Percentiles rank a stretch among this genome's conserved stretches.
Evolutionary conservation across 169 alveolate species (phyloP).

Genomic region (Besnoitia besnoiti): DNA sequence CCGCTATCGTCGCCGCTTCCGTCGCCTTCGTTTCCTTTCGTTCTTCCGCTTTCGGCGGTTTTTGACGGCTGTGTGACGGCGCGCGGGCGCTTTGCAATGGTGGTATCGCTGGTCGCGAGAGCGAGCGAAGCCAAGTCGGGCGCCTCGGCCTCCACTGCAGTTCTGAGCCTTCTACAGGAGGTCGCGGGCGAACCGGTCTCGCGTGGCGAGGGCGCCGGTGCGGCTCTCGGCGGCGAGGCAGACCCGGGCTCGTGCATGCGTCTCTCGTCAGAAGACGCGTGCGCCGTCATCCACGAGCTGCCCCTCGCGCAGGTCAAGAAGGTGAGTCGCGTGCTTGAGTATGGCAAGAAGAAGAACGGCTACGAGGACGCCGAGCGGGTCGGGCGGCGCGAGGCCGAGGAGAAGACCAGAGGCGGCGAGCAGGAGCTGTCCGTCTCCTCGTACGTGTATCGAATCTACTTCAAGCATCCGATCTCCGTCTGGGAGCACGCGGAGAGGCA

Average conservation of each 20-base stretch:
- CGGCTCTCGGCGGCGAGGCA: background rate
- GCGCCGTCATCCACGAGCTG: background rate
- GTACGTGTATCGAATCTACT: constrained; percentile 33
- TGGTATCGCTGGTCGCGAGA: background rate
- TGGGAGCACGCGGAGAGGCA: background rate
- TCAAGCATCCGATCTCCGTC: constrained; percentile 10
- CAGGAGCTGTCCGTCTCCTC: background rate
- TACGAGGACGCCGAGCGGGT: no score
- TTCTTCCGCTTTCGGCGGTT: background rate
- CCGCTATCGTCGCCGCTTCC: no score
- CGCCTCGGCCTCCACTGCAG: background rate
- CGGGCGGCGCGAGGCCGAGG: background rate
- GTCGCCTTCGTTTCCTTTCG: constrained; percentile 4
- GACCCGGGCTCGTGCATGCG: background rate
- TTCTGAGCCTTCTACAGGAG: background rate
- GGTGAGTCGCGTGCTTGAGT: constrained; percentile 37
- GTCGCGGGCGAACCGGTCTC: background rate
- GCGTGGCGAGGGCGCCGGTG: no score
- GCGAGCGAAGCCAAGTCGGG: background rate
- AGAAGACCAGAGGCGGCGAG: background rate
- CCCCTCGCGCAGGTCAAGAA: constrained; percentile 14
- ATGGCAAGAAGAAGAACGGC: background rate
- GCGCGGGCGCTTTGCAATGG: background rate
- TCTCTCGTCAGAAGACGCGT: background rate
- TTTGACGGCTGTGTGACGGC: background rate